Base-by-base conservation (phyloP, 129 eudicot genomes). In the Escallonia rubra region DNA sequence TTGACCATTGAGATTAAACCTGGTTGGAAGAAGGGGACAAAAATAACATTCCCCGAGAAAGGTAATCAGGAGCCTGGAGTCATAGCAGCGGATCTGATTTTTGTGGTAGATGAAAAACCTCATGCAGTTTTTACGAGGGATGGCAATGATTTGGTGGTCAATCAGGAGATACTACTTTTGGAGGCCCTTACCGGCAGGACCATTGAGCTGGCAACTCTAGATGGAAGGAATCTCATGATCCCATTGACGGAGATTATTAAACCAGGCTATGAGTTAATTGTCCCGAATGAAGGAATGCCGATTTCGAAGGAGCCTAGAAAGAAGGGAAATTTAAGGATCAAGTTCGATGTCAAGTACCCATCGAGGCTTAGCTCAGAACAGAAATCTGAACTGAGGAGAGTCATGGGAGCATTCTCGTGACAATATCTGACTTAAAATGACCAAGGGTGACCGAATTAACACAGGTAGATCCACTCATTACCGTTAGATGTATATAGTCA, bases 21-120 rank as follows among this genome's bases (percentile, higher is more conserved):
- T 2, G 96, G 96, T 58, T 89, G 96, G 96, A 89, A 89, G 72
- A 89, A 86, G 58, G 96, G 94, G 14, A 89, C 94, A 41, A 89
- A 89, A 67, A 79, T 89, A 14, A 89, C 96, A 5, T 89, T 89
- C 62, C 94, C 96, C 2, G 88, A 89, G 45, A 89, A 78, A 79
- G 96, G 96, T 54, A 89, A 89, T 57, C 83, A 83, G 73, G 94
- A 86, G 53, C 96, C 93, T 0, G 96, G 96, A 58, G 81, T 89
- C 43, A 89, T 89, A 62, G 86, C 96, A 10, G 81, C 96, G 2
- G 90, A 89, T 67, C 78, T 89, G 41, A 73, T 89, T 69, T 89
- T 89, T 43, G 74, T 89, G 48, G 47, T 89, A 15, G 89, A 89
- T 43, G 96, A 89, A 76, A 85, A 78, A 63, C 96, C 96, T 0